These are phyloP conservation scores for Barnettozyma wickerhamii DNA, from an alignment of 805 yeast genomes.

Conservation along the genomic window DNA sequence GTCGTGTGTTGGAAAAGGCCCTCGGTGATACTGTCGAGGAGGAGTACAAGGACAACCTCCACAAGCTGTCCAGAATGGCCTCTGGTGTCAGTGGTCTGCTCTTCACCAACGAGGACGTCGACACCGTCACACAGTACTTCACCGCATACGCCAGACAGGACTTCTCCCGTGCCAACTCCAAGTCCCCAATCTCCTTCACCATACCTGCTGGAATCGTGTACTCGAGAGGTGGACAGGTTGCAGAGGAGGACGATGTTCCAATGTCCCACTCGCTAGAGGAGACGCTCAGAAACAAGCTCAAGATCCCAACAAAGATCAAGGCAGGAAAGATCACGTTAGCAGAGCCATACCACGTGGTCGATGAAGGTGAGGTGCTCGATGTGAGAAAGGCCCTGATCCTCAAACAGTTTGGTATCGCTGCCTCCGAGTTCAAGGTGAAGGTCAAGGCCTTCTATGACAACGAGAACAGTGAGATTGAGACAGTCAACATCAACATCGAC, in stretches of 20 bases:
- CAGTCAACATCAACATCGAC: constrained; percentile 32
- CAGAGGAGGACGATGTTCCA: constrained; percentile 91
- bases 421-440: constrained; percentile 82
- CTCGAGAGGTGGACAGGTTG: constrained; percentile 92
- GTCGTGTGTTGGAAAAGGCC: constrained; percentile 90
- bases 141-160: constrained; percentile 72
- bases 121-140: constrained; percentile 89
- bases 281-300: constrained; percentile 81
- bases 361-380: constrained; percentile 74
- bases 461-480: constrained; percentile 37
- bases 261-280: constrained; percentile 95
- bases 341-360: constrained; percentile 76
- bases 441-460: constrained; percentile 74
- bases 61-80: constrained; percentile 57
- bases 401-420: constrained; percentile 95
- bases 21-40: constrained; percentile 84
- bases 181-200: constrained; percentile 75
- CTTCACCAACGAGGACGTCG: constrained; percentile 84
- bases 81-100: constrained; percentile 83
- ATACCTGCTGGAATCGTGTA: constrained; percentile 90
- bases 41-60: constrained; percentile 84
- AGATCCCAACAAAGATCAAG: constrained; percentile 87
- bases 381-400: constrained; percentile 87
- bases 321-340: constrained; percentile 80
- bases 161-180: constrained; percentile 85